Conservation (phyloP, 805 yeast species). For the Tetrapisispora fleetii region DNA sequence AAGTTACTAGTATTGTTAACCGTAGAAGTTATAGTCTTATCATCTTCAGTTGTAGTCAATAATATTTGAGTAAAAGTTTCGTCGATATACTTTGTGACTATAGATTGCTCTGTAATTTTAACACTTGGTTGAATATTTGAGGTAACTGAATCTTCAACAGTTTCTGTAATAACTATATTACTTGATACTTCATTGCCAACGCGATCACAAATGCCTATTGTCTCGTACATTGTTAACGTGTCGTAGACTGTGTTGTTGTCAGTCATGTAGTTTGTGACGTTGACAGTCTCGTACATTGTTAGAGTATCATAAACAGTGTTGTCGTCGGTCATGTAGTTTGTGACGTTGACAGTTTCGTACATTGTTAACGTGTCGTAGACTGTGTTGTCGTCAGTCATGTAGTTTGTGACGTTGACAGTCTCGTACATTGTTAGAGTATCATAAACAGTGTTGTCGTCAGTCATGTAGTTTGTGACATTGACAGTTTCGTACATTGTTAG, state of each 20-base stretch:
- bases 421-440: not conserved
- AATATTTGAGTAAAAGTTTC: not conserved
- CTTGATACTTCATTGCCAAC: no score
- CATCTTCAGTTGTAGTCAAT: not conserved
- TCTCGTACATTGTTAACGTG: not conserved
- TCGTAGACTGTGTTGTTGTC: not conserved
- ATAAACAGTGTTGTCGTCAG: not conserved
- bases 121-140: not conserved
- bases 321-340: not conserved
- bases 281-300: not conserved
- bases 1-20: not conserved
- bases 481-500: not conserved
- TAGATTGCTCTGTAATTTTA: not conserved
- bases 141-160: not conserved
- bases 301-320: not conserved
- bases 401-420: not conserved
- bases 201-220: not conserved
- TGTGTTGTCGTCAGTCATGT: not conserved
- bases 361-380: not conserved
- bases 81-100: not conserved
- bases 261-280: not conserved
- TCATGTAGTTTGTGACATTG: not conserved
- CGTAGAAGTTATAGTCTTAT: not conserved
- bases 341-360: not conserved
- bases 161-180: not conserved